These are phyloP conservation scores for Saccharum officinarum DNA, from an alignment of 176 grass and related monocot species.

Conservation along the genomic window DNA sequence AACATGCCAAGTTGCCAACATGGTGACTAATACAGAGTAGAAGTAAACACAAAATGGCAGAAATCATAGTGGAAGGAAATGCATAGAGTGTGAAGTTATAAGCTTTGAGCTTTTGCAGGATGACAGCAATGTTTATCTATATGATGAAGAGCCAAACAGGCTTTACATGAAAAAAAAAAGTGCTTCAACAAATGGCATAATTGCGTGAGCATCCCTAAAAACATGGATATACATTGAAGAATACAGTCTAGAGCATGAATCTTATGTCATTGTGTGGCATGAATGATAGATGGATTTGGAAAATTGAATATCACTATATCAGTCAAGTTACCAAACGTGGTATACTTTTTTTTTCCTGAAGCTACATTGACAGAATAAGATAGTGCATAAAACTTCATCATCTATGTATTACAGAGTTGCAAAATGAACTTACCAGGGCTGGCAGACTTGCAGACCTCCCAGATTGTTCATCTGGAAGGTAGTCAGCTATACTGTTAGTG, in stretches of 20 bases:
- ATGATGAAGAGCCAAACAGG: constrained; percentile 7
- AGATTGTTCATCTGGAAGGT: constrained; percentile 82
- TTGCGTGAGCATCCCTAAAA: neutral
- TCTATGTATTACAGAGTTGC: neutral
- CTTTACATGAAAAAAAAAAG: neutral
- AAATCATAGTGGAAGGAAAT: constrained; percentile 13
- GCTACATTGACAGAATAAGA: neutral
- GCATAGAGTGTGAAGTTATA: neutral
- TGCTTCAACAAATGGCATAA: constrained; percentile 12
- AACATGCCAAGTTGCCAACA: neutral
- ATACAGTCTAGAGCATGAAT: neutral
- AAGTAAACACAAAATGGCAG: neutral
- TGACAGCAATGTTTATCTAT: constrained; percentile 6
- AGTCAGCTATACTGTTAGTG: constrained; percentile 84
- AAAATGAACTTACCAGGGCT: constrained; percentile 65
- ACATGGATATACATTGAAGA: neutral
- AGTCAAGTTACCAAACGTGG: neutral
- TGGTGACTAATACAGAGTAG: neutral
- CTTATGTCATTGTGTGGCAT: neutral
- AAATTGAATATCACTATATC: neutral
- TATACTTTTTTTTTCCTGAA: neutral
- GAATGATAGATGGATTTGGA: neutral
- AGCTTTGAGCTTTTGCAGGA: constrained; percentile 7
- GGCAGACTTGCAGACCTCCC: constrained; percentile 83
- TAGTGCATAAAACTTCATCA: neutral